Conservation (phyloP, 495 filamentous ascomycete genomes). For the Hypomontagnella submonticulosa region DNA sequence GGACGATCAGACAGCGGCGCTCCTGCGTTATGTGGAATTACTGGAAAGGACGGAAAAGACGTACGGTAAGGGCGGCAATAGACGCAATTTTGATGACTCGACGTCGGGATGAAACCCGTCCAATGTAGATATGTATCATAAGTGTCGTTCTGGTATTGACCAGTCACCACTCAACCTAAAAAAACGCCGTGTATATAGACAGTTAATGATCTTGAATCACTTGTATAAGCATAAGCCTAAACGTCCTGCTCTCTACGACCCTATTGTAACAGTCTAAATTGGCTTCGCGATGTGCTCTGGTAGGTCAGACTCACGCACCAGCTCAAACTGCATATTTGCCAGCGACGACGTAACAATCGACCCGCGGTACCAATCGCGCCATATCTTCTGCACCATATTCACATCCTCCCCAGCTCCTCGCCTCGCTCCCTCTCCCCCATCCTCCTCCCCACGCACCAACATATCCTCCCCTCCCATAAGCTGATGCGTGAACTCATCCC, state of each 20-base stretch:
- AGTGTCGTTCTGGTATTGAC: conserved; percentile 18
- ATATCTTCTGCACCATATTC: conserved; percentile 56
- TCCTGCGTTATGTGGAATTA: conserved; percentile 35
- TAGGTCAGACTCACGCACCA: conserved; percentile 51
- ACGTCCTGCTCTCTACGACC: background rate
- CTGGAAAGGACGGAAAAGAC: conserved; percentile 24
- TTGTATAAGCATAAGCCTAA: background rate
- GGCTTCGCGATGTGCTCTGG: conserved; percentile 42
- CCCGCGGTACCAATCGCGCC: conserved; percentile 53
- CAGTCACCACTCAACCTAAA: conserved; percentile 40
- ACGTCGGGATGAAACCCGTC: conserved; percentile 5
- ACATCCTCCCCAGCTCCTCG: conserved; percentile 18
- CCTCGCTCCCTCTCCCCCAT: background rate
- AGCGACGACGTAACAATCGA: conserved; percentile 47
- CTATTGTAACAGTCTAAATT: conserved; percentile 6
- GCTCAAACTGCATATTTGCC: conserved; percentile 50
- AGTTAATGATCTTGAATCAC: conserved; percentile 18
- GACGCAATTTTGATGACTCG: background rate
- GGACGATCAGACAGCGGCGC: conserved; percentile 49
- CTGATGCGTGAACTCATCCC: conserved; percentile 46
- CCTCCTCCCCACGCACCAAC: conserved; percentile 20
- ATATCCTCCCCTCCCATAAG: conserved; percentile 35
- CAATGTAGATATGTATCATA: conserved; percentile 43
- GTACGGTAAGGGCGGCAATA: conserved; percentile 17
- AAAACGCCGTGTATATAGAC: conserved; percentile 32